Evolutionary conservation across 2,329 filamentous ascomycete genomes (phyloP).

Genomic region (Calycina marina): DNA sequence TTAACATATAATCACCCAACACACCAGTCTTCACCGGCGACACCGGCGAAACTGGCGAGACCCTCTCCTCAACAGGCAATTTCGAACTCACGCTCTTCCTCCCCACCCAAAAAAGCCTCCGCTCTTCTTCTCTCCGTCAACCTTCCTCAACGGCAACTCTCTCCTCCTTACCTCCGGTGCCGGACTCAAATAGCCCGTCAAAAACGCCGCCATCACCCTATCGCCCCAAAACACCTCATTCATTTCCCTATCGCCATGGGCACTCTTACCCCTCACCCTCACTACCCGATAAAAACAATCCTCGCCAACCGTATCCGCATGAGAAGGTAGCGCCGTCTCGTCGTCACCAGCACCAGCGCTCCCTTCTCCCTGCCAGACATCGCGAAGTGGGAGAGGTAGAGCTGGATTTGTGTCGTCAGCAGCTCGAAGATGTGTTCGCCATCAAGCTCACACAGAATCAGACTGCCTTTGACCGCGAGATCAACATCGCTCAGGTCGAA

Average conservation of each 20-base stretch:
- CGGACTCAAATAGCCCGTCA: conserved; percentile 14
- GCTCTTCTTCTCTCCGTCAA: conserved; percentile 1
- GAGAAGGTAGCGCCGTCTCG: conserved; percentile 12
- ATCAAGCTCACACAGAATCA: conserved; percentile 53
- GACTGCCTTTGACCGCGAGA: conserved; percentile 56
- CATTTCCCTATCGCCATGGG: conserved; percentile 4
- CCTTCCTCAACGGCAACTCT: conserved; percentile 7
- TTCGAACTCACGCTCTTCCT: background rate
- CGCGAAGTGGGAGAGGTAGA: conserved; percentile 17
- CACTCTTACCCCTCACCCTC: conserved; percentile 12
- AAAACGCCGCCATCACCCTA: conserved; percentile 14
- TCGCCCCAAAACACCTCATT: conserved; percentile 15
- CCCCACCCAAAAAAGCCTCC: background rate
- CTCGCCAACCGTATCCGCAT: conserved; percentile 13
- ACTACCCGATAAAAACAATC: conserved; percentile 12
- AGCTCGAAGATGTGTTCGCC: conserved; percentile 17
- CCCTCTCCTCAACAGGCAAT: background rate
- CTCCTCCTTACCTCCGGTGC: conserved; percentile 1
- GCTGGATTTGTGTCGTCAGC: conserved; percentile 16
- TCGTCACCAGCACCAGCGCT: conserved; percentile 17
- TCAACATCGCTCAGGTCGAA: conserved; percentile 62
- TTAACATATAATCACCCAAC: conserved; percentile 3
- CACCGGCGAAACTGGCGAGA: background rate
- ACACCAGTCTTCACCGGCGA: background rate
- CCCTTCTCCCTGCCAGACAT: conserved; percentile 12